A percentile compares a stretch with the other conserved stretches of the same genome.
phyloP scores from a whole-genome alignment of 2,329 filamentous ascomycete genomes.

The Juglanconis juglandina region DNA sequence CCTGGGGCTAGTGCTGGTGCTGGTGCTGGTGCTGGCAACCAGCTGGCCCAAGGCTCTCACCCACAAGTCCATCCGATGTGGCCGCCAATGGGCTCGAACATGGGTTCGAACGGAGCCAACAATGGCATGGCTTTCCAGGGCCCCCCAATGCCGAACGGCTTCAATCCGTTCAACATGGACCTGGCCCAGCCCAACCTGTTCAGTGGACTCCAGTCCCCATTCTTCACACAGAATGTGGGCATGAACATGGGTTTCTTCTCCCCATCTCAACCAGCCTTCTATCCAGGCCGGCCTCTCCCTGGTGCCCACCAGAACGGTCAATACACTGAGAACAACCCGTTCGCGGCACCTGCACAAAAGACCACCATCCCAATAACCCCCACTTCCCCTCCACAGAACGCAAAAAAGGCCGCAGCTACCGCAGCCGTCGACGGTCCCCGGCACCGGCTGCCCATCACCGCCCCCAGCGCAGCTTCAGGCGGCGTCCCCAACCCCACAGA shows the following conservation, averaged over 20 bases:
- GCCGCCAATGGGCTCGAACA: not conserved
- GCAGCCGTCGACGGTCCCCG: not conserved
- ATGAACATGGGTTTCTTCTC: not conserved
- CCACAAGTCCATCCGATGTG: not conserved
- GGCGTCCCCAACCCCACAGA: slow-evolving; percentile 59
- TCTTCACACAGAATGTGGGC: not conserved
- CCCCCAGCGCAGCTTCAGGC: slow-evolving; percentile 43
- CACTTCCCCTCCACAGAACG: slow-evolving; percentile 11
- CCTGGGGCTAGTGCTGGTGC: not conserved
- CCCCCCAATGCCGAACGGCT: not conserved
- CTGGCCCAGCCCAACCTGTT: not conserved
- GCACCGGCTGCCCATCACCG: slow-evolving; percentile 15
- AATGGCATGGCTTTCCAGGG: not conserved
- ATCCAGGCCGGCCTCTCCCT: too few relatives aligned
- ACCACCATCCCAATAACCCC: not conserved
- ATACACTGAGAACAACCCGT: not conserved
- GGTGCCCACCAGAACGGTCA: not conserved
- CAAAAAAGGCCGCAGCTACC: not conserved
- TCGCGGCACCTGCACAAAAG: not conserved
- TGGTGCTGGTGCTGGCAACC: not conserved
- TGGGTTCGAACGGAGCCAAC: not conserved
- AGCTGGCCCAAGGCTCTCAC: not conserved
- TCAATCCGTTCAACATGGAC: not conserved
- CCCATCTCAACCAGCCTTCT: not conserved
- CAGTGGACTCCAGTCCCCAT: not conserved